These are phyloP conservation scores for Calvatia gigantea DNA, from an alignment of 768 basidiomycete species.

Conservation along the genomic window DNA sequence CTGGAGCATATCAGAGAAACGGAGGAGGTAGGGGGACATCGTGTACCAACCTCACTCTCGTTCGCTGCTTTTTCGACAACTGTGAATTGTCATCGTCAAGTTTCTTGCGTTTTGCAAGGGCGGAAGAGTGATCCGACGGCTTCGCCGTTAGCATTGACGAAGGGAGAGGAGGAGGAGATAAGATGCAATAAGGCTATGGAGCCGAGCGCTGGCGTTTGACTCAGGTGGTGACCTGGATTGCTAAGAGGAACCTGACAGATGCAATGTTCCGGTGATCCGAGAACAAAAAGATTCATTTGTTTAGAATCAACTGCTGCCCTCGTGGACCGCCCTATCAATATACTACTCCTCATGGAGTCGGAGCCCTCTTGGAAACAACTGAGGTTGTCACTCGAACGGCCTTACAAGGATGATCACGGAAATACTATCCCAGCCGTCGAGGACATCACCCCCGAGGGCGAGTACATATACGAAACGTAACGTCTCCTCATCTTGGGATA, in stretches of 20 bases:
- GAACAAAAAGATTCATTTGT: slow-evolving; percentile 7
- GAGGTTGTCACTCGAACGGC: slow-evolving; percentile 69
- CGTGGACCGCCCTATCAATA: slow-evolving; percentile 3
- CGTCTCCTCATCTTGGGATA: slow-evolving; percentile 22
- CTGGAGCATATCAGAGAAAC: slow-evolving; percentile 31
- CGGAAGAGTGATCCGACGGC: slow-evolving; percentile 26
- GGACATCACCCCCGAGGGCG: slow-evolving; percentile 70
- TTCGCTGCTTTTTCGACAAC: slow-evolving; percentile 64
- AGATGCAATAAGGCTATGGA: background rate
- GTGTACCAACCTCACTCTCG: slow-evolving; percentile 71
- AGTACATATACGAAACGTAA: slow-evolving; percentile 71
- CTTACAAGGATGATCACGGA: slow-evolving; percentile 78
- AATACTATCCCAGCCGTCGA: slow-evolving; percentile 55
- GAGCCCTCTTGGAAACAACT: slow-evolving; percentile 54
- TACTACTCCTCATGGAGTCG: slow-evolving; percentile 4
- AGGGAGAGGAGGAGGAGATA: background rate
- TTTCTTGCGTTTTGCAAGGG: slow-evolving; percentile 57
- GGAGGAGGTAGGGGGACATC: slow-evolving; percentile 6
- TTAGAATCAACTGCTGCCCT: background rate
- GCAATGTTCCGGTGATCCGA: slow-evolving; percentile 7
- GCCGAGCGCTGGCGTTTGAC: slow-evolving; percentile 5
- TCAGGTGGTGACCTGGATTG: background rate
- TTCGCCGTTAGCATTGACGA: slow-evolving; percentile 35
- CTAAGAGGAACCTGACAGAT: background rate
- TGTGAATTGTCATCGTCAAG: slow-evolving; percentile 53